Conservation (phyloP, 441 rosid species). For the Gossypium lobatum region DNA sequence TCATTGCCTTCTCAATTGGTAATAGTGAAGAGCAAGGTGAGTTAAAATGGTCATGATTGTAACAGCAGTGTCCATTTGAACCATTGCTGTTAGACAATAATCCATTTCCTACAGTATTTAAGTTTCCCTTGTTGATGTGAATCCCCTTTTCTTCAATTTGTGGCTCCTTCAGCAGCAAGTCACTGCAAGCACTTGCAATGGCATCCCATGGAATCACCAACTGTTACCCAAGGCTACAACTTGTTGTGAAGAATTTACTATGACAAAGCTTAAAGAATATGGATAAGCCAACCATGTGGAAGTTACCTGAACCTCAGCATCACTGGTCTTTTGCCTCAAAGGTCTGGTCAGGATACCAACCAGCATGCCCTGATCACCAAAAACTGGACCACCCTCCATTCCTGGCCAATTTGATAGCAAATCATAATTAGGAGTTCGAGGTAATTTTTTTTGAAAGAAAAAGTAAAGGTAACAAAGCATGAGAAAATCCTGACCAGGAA, state of each 20-base stretch:
- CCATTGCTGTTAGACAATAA: slow-evolving; percentile 17
- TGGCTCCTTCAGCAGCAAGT: slow-evolving; percentile 72
- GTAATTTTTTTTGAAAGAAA: neutral
- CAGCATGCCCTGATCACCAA: slow-evolving; percentile 51
- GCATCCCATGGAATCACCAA: slow-evolving; percentile 99
- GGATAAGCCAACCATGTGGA: slow-evolving; percentile 18
- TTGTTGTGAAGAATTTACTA: slow-evolving; percentile 55
- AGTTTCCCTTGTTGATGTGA: slow-evolving; percentile 33
- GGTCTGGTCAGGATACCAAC: slow-evolving; percentile 83
- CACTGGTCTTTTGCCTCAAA: slow-evolving; percentile 66
- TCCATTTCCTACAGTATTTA: slow-evolving; percentile 39
- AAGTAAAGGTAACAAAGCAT: slow-evolving; percentile 19
- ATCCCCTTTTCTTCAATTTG: slow-evolving; percentile 39
- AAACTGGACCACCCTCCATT: slow-evolving; percentile 89
- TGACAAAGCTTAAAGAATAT: slow-evolving; percentile 26
- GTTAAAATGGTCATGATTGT: slow-evolving; percentile 16
- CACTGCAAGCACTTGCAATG: slow-evolving; percentile 80
- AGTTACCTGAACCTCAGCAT: slow-evolving; percentile 92
- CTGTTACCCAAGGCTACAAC: slow-evolving; percentile 90
- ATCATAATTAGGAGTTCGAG: slow-evolving; percentile 20
- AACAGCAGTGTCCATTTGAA: slow-evolving; percentile 23
- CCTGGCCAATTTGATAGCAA: slow-evolving; percentile 38
- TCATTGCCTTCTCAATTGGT: slow-evolving; percentile 53
- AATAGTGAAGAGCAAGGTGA: slow-evolving; percentile 22
- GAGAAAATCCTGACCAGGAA: slow-evolving; percentile 63